Evolutionary conservation across 768 basidiomycete genomes (phyloP), one percentile per base, ranked within the genome.

Genomic region (Boletus rex-veris): DNA sequence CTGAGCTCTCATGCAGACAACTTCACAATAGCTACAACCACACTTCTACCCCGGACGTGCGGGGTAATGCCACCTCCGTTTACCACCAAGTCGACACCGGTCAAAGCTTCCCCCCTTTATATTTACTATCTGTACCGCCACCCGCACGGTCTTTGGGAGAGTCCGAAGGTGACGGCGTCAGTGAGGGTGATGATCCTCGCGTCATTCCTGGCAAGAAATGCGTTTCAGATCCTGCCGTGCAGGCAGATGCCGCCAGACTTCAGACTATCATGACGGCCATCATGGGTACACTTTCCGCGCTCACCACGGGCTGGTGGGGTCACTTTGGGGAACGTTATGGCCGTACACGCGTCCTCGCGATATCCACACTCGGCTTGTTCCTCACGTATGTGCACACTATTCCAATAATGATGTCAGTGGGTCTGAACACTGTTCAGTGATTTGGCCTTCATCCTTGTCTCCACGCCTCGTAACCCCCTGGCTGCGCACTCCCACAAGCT

Each of bases 231-330:
- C 75, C 85, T 8, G 78, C 73, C 19, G 86, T 90, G 7, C 83
- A 86, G 58, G 82, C 85, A 7, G 76, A 81, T 38, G 87, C 88
- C 2, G 88, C 86, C 21, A 77, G 75, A 52, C 78, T 90, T n/a
- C 89, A 90, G 71, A 85, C 85, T 7, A 80, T 82, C 46, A 83
- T 95, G 69, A 85, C 85, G 3, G 84, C 88, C 11, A 79, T 79
- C 9, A 88, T 89, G 84, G 92, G 90, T 48, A 65, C 82, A 7
- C 75, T 97, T 38, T 88, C 89, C 48, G 90, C 90, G 1, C 72
- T 91, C 44, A 90, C 88, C 5, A 91, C 91, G 0, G 90, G 88
- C 0, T 89, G 86, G 73, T 97, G 93, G 93, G 90, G 90, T 48
- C 80, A 83, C 45, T 80, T 85, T 39, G 86, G 89, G 10, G 92